Percentiles rank a stretch among this genome's conserved stretches.
Conservation (phyloP, 805 yeast species). For the Candida ipomoeae region DNA sequence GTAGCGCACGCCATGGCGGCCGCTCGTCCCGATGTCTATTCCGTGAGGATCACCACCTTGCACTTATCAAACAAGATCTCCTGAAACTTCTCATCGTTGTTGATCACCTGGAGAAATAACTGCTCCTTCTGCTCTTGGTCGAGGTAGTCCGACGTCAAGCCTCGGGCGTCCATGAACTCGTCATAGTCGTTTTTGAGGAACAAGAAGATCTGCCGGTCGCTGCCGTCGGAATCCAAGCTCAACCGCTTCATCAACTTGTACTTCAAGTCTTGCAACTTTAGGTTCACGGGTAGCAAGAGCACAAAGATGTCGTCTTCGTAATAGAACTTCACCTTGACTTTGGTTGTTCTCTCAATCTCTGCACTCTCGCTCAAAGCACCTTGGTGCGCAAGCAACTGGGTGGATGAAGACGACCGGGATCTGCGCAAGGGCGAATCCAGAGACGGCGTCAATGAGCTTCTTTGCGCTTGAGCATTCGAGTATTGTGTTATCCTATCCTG, state of each 20-base stretch:
- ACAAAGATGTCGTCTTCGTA: slow-evolving; percentile 82
- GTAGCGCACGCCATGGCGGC: not conserved
- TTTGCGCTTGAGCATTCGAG: slow-evolving; percentile 28
- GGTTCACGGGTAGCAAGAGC: slow-evolving; percentile 48
- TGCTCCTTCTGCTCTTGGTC: slow-evolving; percentile 23
- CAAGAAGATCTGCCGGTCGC: slow-evolving; percentile 26
- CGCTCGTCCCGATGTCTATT: slow-evolving; percentile 1
- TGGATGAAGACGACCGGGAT: slow-evolving; percentile 20
- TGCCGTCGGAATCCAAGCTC: slow-evolving; percentile 33
- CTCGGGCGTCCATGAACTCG: slow-evolving; percentile 31
- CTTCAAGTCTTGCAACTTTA: slow-evolving; percentile 47
- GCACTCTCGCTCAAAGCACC: not conserved
- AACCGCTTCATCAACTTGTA: slow-evolving; percentile 48
- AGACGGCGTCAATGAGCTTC: slow-evolving; percentile 28
- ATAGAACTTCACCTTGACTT: slow-evolving; percentile 67
- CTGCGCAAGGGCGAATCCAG: slow-evolving; percentile 19
- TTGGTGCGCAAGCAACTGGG: slow-evolving; percentile 16
- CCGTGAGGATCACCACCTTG: slow-evolving; percentile 33
- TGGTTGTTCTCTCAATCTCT: slow-evolving; percentile 20
- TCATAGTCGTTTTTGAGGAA: slow-evolving; percentile 42
- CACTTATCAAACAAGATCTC: slow-evolving; percentile 39
- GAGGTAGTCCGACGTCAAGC: slow-evolving; percentile 27
- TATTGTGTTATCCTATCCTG: slow-evolving; percentile 53
- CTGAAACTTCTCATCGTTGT: slow-evolving; percentile 38
- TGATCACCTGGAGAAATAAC: slow-evolving; percentile 34